A percentile compares a stretch with the other conserved stretches of the same genome.
Conservation (phyloP, 2,329 filamentous ascomycete species). For the Aspergillus hiratsukae region DNA sequence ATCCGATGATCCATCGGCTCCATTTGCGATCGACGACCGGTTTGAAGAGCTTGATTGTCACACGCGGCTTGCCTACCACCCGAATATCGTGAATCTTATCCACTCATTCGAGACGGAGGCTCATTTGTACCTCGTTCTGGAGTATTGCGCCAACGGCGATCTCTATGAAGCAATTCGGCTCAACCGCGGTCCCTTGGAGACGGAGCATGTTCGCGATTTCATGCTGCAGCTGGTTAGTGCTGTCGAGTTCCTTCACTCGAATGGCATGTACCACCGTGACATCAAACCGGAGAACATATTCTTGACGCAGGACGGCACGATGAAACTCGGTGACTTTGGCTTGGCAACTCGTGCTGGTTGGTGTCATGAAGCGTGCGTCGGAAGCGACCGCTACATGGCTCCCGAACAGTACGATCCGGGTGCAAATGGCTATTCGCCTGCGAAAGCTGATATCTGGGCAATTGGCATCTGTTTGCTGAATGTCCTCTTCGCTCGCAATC, state of each 20-base stretch:
- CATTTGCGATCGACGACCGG: constrained; percentile 73
- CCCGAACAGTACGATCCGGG: constrained; percentile 94
- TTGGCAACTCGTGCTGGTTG: constrained; percentile 83
- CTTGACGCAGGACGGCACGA: constrained; percentile 73
- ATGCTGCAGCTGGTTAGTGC: constrained; percentile 92
- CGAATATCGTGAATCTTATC: constrained; percentile 90
- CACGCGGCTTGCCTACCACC: constrained; percentile 69
- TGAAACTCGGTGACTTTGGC: constrained; percentile 97
- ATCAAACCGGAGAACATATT: constrained; percentile 99
- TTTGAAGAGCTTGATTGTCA: constrained; percentile 63
- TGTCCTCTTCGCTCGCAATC: constrained; percentile 93
- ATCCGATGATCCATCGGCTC: constrained; percentile 55
- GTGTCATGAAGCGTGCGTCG: constrained; percentile 90
- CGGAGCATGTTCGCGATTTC: constrained; percentile 93
- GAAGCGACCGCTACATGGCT: constrained; percentile 98
- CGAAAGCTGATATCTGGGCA: constrained; percentile 93
- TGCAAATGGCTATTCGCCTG: constrained; percentile 82
- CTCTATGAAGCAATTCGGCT: constrained; percentile 94
- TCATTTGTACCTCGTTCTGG: constrained; percentile 87
- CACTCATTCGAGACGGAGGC: constrained; percentile 87
- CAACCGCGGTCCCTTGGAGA: constrained; percentile 83
- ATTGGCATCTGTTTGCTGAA: constrained; percentile 96
- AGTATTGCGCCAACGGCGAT: constrained; percentile 93
- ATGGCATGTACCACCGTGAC: constrained; percentile 91
- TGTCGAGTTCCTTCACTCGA: constrained; percentile 83